These are phyloP conservation scores for Fusarium sarcochroum DNA, from an alignment of 2,329 filamentous ascomycete genomes.

Conservation along the genomic window DNA sequence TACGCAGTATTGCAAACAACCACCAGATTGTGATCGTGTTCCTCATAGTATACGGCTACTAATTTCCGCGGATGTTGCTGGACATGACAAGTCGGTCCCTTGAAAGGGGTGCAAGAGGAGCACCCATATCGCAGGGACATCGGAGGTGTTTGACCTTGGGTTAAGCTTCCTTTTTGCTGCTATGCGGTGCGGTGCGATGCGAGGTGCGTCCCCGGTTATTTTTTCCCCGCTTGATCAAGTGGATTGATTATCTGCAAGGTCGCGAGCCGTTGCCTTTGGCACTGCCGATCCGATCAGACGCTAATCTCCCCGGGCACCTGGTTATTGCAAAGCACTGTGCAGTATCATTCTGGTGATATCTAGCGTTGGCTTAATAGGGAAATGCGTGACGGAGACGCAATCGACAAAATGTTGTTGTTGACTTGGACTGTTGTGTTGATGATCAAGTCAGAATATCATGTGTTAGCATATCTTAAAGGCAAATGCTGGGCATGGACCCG, in stretches of 20 bases:
- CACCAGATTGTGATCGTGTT: slow-evolving; percentile 7
- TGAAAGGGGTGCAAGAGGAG: not conserved
- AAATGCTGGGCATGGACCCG: slow-evolving; percentile 17
- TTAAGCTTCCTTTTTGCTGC: slow-evolving; percentile 11
- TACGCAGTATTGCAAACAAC: slow-evolving; percentile 20
- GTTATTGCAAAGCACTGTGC: not conserved
- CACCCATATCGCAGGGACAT: not conserved
- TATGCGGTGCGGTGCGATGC: not conserved
- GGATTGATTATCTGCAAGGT: slow-evolving; percentile 30
- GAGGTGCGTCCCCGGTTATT: slow-evolving; percentile 27
- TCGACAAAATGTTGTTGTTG: not conserved
- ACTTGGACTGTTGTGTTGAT: not conserved
- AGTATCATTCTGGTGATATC: no score
- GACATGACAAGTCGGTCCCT: slow-evolving; percentile 5
- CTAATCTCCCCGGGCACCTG: slow-evolving; percentile 10
- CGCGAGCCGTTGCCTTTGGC: slow-evolving; percentile 33
- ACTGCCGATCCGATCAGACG: slow-evolving; percentile 44
- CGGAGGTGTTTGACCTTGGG: slow-evolving; percentile 12
- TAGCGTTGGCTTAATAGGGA: not conserved
- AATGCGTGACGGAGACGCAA: not conserved
- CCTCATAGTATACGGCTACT: not conserved
- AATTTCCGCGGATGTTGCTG: slow-evolving; percentile 1
- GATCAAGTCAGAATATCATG: not conserved
- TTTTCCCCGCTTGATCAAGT: slow-evolving; percentile 30
- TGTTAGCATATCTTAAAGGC: slow-evolving; percentile 4